These are phyloP conservation scores for Rhododendron williamsianum DNA, from an alignment of 148 eudicot species.

Conservation along the genomic window DNA sequence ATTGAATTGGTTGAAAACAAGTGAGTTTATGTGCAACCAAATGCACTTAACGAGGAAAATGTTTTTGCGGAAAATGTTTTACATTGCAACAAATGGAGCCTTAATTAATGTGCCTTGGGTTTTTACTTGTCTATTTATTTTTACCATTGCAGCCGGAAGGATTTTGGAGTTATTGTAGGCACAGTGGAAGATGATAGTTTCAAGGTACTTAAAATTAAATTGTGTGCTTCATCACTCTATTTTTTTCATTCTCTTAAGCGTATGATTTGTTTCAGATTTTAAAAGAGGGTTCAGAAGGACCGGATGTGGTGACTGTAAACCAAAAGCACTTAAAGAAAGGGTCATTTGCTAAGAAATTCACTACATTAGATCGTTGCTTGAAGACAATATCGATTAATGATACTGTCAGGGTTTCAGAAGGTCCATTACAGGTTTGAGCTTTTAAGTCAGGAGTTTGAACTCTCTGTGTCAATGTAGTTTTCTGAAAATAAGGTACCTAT, in stretches of 20 bases:
- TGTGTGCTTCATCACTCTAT: not conserved
- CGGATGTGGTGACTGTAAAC: slow-evolving; percentile 37
- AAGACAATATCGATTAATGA: slow-evolving; percentile 64
- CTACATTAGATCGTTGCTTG: slow-evolving; percentile 63
- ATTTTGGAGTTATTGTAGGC: slow-evolving; percentile 79
- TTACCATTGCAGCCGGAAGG: slow-evolving; percentile 56
- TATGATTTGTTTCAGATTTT: slow-evolving; percentile 40
- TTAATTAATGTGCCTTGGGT: slow-evolving; percentile 36
- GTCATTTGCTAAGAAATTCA: slow-evolving; percentile 65
- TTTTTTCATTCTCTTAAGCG: slow-evolving; percentile 3
- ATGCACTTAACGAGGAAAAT: too few species aligned
- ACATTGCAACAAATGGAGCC: slow-evolving; percentile 19
- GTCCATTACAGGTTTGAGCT: slow-evolving; percentile 65
- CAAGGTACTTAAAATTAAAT: slow-evolving; percentile 45
- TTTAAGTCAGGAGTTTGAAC: slow-evolving; percentile 7
- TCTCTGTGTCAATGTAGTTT: not conserved
- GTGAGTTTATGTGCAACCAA: too few species aligned
- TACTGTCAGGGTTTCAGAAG: slow-evolving; percentile 56
- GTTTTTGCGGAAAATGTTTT: too few species aligned
- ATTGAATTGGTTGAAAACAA: too few species aligned
- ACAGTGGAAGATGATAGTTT: slow-evolving; percentile 69
- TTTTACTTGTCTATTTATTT: not conserved
- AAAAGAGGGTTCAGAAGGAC: slow-evolving; percentile 70
- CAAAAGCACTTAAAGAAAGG: slow-evolving; percentile 51
- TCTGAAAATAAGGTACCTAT: not conserved